Base-by-base conservation (phyloP, 208 protist genomes). In the Naegleria gruberi region DNA sequence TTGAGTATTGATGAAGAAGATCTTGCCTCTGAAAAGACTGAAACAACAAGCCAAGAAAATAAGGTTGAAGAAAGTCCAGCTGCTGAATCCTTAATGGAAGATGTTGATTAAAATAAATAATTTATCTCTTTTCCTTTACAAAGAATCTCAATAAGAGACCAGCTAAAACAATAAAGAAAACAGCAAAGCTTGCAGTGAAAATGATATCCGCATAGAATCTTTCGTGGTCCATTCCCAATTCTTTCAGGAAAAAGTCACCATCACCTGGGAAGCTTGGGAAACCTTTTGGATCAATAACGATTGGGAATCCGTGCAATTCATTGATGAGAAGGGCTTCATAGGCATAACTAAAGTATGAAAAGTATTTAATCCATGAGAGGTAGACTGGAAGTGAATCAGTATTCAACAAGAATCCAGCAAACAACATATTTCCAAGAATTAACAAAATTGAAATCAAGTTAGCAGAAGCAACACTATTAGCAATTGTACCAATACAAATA, bases 61-160 rank as follows among this genome's bases (percentile, higher is more conserved):
- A 89, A 90, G 47, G 74, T 93, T 23, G 96, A 96, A 90, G 93
- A 95, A 89, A 94, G 94, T 37, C 92, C 93, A 89, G 89, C 7
- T 46, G 90, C 91, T 34, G 95, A 90, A 85, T 95, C 94, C 74
- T 94, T 96, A 93, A 98, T 98, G 96, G 97, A 98, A 94, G 94
- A 97, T 93, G 97, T 98, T 44, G 97, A 98, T 91, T 98, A 98
- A 96, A n/a, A n/a, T n/a, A n/a, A n/a, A n/a, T n/a, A n/a, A n/a
- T 83, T 86, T 87, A 87, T 55, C 82, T 45, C 43, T 51, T 87
- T 51, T 87, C 82, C 37, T 87, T 87, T 6, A 87, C 82, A 55
- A 87, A 87, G 10, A 40, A 34, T 55, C 6, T 51, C 17, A 87
- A 55, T 41, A 87, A 55, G 26, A 87, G 34, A 7, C 43, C 41